Evolutionary conservation across 2,329 filamentous ascomycete species (phyloP).

Genomic region (Cladosporium sp.): DNA sequence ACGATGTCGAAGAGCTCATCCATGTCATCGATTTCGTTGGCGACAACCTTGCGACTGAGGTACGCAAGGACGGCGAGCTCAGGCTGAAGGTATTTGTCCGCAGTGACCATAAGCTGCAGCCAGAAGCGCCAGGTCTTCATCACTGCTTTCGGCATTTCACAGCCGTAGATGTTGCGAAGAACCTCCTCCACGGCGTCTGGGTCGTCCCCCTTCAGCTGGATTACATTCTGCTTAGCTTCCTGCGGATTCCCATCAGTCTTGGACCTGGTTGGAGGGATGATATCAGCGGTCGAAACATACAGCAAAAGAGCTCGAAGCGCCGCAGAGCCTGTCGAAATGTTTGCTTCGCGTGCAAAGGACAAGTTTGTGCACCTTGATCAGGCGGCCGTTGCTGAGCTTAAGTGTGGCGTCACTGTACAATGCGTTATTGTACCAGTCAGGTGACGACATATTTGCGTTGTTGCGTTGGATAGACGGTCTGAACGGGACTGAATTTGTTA

Average conservation of each 20-base stretch:
- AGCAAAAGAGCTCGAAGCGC: neutral
- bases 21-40: neutral
- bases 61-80: neutral
- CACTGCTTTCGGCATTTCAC: neutral
- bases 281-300: neutral
- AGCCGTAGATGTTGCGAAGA: slow-evolving; percentile 2
- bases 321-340: neutral
- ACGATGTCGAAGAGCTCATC: neutral
- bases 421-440: neutral
- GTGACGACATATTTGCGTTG: neutral
- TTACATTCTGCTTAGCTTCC: neutral
- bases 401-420: slow-evolving; percentile 4
- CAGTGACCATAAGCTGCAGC: neutral
- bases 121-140: neutral
- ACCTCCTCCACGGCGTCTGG: neutral
- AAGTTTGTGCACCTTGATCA: slow-evolving; percentile 1
- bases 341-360: neutral
- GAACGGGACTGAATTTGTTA: too few relatives aligned
- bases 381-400: neutral
- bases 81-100: neutral
- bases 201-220: neutral
- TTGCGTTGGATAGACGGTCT: too few relatives aligned
- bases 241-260: neutral
- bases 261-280: neutral
- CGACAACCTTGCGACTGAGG: neutral